Evolutionary conservation across 139 green algal genomes (phyloP).

Genomic region (Coccomyxa sp.): DNA sequence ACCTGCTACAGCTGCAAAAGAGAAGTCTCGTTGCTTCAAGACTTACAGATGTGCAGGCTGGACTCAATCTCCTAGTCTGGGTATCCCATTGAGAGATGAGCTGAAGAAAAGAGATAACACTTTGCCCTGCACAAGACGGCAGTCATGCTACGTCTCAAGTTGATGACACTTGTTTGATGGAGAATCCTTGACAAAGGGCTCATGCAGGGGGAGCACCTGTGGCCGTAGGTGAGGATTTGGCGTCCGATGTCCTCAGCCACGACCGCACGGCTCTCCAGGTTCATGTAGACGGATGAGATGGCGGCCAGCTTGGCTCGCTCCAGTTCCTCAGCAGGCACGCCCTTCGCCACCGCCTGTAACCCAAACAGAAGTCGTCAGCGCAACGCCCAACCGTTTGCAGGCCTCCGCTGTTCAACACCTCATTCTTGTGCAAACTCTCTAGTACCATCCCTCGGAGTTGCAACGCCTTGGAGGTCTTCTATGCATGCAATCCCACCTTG

Average conservation of each 20-base stretch:
- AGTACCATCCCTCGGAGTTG: no score
- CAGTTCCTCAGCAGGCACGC: constrained; percentile 70
- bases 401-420: not conserved
- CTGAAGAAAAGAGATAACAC: not conserved
- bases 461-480: no score
- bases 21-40: no score
- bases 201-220: constrained; percentile 20
- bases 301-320: constrained; percentile 82
- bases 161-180: no score
- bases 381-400: constrained; percentile 6
- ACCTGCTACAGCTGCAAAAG: no score
- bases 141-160: no score
- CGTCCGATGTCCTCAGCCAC: constrained; percentile 94
- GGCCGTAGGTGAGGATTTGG: constrained; percentile 91
- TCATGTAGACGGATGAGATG: constrained; percentile 79
- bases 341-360: constrained; percentile 44
- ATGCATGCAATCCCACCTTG: no score
- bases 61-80: no score
- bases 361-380: not conserved
- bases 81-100: not conserved
- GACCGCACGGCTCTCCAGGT: constrained; percentile 86
- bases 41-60: no score
- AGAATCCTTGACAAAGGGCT: no score
- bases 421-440: no score
- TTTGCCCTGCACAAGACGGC: not conserved